phyloP scores from a whole-genome alignment of 805 yeast species.

The Middelhovenomyces tepae region DNA sequence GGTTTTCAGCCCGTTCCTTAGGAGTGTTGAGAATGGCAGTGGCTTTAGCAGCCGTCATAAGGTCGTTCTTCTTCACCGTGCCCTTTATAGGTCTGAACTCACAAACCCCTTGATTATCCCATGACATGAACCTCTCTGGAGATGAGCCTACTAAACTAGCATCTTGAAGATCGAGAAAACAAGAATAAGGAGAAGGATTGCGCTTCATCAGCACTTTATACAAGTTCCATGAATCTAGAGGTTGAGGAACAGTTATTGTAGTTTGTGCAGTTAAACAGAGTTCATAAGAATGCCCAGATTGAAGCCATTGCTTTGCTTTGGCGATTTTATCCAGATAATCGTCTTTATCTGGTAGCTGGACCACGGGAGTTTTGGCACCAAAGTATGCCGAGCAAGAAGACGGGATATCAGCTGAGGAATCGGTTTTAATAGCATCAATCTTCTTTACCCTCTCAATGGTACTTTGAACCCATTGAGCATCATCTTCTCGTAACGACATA shows the following conservation, averaged over 20 bases:
- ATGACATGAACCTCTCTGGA: constrained; percentile 85
- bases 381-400: constrained; percentile 27
- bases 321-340: constrained; percentile 48
- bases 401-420: constrained; percentile 6
- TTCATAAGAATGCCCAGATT: constrained; percentile 86
- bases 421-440: not conserved
- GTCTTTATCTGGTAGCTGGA: constrained; percentile 39
- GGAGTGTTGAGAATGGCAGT: constrained; percentile 61
- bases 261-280: constrained; percentile 80
- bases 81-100: constrained; percentile 96
- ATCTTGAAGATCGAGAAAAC: constrained; percentile 53
- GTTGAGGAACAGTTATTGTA: constrained; percentile 40
- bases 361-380: constrained; percentile 10
- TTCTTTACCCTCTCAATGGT: constrained; percentile 16
- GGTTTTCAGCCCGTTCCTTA: constrained; percentile 89
- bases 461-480: constrained; percentile 16
- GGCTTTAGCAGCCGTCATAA: constrained; percentile 51
- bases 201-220: constrained; percentile 60
- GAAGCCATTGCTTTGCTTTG: constrained; percentile 57
- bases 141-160: constrained; percentile 67
- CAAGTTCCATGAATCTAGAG: constrained; percentile 62
- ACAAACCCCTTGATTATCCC: constrained; percentile 48
- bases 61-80: constrained; percentile 64
- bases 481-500: constrained; percentile 41
- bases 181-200: constrained; percentile 92